Evolutionary conservation across 2,329 filamentous ascomycete species (phyloP), one percentile per base, ranked within the genome.

Genomic region (Fusarium penzigii): DNA sequence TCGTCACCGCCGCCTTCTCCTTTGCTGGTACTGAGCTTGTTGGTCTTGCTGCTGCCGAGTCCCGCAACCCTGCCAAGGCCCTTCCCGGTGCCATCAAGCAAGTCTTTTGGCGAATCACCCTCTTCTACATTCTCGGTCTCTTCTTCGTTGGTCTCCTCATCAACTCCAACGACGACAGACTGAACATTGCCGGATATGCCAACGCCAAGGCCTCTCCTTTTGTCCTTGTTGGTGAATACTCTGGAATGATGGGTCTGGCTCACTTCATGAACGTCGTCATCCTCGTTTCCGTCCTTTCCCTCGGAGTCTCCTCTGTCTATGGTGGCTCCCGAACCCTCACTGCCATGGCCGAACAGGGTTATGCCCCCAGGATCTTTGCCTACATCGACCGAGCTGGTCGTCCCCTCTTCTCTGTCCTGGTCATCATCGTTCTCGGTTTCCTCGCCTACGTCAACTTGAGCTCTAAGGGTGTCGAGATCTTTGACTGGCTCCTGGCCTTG

Each of bases 21-120:
- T 89, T 88, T 62, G 80, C 84, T 6, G 86, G 86, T 17, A 88
- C 86, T 3, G 86, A 89, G 66, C 75, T 87, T 5, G 85, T 89
- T 47, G 87, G 86, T 65, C 79, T 90, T 12, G 85, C 86, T 5
- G 87, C 87, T 13, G 87, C 86, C 17, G 87, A 90, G 70, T 83
- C 85, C 0, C 73, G 70, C 6, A 88, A 89, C 63, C 87, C 87
- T 1, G 79, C 84, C 54, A 84, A 88, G 67, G 83, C 86, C 2
- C 79, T 95, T 1, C 90, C 90, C 1, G 86, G 84, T 11, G 90
- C 90, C 3, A 84, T 92, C 65, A 92, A 92, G 75, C 89, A 92
- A 70, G 88, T 79, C 29, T 79, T 79, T 61, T 79, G 76, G 77
- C 75, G 77, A 65, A 77, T 79, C 51, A 75, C 75, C 16, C 67